Percentiles rank a stretch among this genome's conserved stretches.
phyloP scores from a whole-genome alignment of 2,329 filamentous ascomycete genomes.

The Biscogniauxia mediterranea region DNA sequence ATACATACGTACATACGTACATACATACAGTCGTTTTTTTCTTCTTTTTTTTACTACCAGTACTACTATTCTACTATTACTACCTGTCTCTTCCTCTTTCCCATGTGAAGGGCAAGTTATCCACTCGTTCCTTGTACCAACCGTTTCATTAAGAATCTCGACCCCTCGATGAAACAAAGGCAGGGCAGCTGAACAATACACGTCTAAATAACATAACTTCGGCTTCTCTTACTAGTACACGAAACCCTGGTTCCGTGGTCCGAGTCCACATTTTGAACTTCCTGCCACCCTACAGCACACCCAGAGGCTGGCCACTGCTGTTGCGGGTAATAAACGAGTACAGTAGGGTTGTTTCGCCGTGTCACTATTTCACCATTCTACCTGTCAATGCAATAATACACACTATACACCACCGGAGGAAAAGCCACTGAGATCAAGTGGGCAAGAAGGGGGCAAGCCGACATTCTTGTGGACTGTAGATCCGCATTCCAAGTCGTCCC shows the following conservation, averaged over 20 bases:
- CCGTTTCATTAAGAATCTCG: conserved; percentile 21
- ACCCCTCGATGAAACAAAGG: conserved; percentile 26
- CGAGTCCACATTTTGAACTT: conserved; percentile 21
- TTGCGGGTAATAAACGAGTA: conserved; percentile 6
- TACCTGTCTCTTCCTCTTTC: conserved; percentile 9
- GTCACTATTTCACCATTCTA: conserved; percentile 8
- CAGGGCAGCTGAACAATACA: conserved; percentile 13
- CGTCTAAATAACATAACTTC: background rate
- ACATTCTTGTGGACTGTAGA: conserved; percentile 27
- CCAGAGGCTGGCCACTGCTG: conserved; percentile 12
- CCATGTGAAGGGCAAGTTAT: conserved; percentile 4
- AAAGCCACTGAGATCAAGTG: conserved; percentile 2
- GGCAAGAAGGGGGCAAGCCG: conserved; percentile 16
- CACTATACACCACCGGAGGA: conserved; percentile 7
- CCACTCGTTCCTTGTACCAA: conserved; percentile 10
- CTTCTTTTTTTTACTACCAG: background rate
- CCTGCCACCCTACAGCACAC: conserved; percentile 11
- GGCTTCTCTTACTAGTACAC: background rate
- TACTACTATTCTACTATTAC: background rate
- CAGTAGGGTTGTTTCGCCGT: background rate
- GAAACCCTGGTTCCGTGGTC: conserved; percentile 25
- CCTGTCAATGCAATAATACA: conserved; percentile 21
- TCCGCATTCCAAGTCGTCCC: conserved; percentile 5
- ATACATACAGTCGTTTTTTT: background rate
- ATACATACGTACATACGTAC: no score